A percentile compares a stretch with the other conserved stretches of the same genome.
Evolutionary conservation across 1,284 basidiomycete species (phyloP).

Genomic region (Puccinia coronata): DNA sequence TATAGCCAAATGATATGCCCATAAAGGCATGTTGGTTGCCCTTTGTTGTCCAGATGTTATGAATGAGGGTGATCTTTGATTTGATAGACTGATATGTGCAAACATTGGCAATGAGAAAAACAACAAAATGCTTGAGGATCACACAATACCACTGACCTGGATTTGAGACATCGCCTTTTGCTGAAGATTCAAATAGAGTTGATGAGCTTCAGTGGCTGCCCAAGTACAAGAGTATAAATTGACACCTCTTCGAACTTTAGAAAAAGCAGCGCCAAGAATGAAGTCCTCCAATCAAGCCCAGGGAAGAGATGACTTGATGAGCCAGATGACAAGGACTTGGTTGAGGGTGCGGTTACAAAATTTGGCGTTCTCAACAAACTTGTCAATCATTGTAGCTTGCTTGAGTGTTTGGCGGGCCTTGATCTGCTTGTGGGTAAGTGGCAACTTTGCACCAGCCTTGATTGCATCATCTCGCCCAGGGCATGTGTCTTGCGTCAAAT

Average conservation of each 20-base stretch:
- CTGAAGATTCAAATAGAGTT: not conserved
- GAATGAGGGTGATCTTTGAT: conserved; percentile 2
- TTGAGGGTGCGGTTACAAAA: not conserved
- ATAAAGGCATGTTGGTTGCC: conserved; percentile 1
- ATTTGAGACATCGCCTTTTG: not conserved
- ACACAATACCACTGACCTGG: not conserved
- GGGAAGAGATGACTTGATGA: no score
- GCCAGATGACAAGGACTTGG: not conserved
- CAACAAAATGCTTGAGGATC: not conserved
- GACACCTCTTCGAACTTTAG: not conserved
- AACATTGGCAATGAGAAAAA: not conserved
- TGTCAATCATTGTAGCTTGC: not conserved
- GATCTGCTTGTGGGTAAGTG: not conserved
- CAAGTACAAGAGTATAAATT: not conserved
- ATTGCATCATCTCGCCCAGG: not conserved
- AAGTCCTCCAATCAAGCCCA: not conserved
- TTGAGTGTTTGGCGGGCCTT: not conserved
- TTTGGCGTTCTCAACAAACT: not conserved
- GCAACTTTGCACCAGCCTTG: no score
- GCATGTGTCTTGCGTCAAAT: not conserved
- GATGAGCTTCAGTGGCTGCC: not conserved
- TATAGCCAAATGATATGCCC: not conserved
- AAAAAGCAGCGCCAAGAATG: not conserved
- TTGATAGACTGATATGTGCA: not conserved
- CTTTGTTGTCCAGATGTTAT: no score